Conservation (phyloP, 2,329 filamentous ascomycete species). For the Penicillium sp. region DNA sequence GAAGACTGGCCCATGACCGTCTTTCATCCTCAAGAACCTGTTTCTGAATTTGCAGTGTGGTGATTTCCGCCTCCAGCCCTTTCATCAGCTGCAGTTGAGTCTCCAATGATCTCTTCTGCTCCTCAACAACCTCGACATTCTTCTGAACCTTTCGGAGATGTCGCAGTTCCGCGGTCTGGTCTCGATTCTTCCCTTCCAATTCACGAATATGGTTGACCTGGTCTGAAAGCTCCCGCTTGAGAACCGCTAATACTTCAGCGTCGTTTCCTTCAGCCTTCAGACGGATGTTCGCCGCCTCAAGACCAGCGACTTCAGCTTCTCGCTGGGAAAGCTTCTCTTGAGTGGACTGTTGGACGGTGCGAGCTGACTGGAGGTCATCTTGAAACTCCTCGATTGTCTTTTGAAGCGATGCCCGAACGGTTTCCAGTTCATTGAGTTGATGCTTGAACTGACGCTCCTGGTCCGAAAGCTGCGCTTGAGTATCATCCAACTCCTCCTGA, state of each 20-base stretch:
- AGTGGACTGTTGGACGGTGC: constrained; percentile 55
- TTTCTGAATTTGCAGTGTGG: constrained; percentile 75
- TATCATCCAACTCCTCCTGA: constrained; percentile 80
- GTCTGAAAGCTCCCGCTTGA: constrained; percentile 83
- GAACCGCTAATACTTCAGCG: constrained; percentile 76
- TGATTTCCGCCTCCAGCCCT: constrained; percentile 69
- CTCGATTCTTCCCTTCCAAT: constrained; percentile 75
- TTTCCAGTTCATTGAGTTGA: constrained; percentile 59
- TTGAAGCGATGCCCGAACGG: constrained; percentile 58
- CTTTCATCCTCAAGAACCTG: constrained; percentile 87
- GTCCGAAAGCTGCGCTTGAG: constrained; percentile 68
- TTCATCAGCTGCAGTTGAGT: constrained; percentile 73
- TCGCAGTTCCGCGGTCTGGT: constrained; percentile 75
- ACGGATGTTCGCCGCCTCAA: constrained; percentile 80
- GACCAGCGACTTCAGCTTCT: constrained; percentile 66
- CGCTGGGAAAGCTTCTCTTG: constrained; percentile 67
- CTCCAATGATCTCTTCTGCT: constrained; percentile 84
- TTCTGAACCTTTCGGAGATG: constrained; percentile 77
- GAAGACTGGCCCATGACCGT: constrained; percentile 78
- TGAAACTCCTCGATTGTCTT: constrained; percentile 52
- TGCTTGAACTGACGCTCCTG: constrained; percentile 64
- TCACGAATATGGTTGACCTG: constrained; percentile 88
- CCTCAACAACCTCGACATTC: constrained; percentile 89
- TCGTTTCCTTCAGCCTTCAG: constrained; percentile 86
- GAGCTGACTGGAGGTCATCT: constrained; percentile 55